These are phyloP conservation scores for Jackrogersella multiformis DNA, from an alignment of 495 filamentous ascomycete genomes.

Conservation along the genomic window DNA sequence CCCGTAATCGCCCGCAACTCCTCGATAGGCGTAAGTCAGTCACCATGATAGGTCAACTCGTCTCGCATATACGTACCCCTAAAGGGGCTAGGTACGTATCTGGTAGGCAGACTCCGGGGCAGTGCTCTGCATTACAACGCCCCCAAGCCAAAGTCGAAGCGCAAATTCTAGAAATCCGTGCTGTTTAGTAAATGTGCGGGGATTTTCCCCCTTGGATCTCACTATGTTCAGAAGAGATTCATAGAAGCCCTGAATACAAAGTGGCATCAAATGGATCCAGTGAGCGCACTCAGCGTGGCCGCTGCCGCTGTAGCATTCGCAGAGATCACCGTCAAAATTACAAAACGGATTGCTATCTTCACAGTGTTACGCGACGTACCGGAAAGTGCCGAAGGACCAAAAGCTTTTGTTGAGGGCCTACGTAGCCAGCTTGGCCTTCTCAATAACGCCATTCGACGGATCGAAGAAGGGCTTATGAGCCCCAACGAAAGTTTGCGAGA, in stretches of 20 bases:
- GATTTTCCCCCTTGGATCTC: background rate
- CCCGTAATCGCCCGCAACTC: no score
- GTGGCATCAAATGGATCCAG: background rate
- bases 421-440: conserved; percentile 12
- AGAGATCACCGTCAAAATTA: conserved; percentile 5
- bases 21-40: background rate
- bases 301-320: conserved; percentile 1
- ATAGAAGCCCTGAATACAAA: no score
- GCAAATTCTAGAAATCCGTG: background rate
- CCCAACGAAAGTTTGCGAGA: background rate
- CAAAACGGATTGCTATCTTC: conserved; percentile 4
- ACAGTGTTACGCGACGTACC: background rate
- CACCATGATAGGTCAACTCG: background rate
- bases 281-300: background rate
- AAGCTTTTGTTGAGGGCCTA: conserved; percentile 3
- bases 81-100: no score
- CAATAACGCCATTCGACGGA: background rate
- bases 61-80: no score
- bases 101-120: no score
- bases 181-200: background rate
- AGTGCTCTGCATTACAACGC: background rate
- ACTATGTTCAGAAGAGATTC: background rate
- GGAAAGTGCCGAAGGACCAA: background rate
- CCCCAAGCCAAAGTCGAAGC: background rate
- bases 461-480: background rate